Percentiles rank a stretch among this genome's conserved stretches.
Evolutionary conservation across 2,329 filamentous ascomycete genomes (phyloP).

Genomic region (Diaporthe citri): DNA sequence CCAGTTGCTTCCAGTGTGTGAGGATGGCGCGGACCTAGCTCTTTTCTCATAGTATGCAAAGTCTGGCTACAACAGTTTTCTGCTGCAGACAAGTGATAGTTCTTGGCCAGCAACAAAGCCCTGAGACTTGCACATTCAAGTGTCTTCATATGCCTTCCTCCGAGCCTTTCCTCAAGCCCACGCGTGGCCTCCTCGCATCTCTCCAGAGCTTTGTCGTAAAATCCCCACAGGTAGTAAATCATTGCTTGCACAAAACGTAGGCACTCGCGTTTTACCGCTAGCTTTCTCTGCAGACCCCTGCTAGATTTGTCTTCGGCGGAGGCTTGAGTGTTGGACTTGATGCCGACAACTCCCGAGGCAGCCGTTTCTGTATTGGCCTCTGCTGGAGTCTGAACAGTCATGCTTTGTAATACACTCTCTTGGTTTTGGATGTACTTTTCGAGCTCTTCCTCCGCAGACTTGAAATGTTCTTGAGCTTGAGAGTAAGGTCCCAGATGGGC

Average conservation of each 20-base stretch:
- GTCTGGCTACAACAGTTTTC: background rate
- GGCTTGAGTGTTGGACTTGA: background rate
- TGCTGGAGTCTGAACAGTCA: background rate
- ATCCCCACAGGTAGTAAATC: background rate
- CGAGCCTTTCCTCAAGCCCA: background rate
- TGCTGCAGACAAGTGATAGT: background rate
- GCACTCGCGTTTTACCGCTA: background rate
- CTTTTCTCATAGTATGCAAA: background rate
- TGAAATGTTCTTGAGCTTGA: background rate
- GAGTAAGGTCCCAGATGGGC: background rate
- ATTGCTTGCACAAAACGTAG: background rate
- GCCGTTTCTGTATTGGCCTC: background rate
- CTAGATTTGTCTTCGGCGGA: background rate
- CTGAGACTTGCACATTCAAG: constrained; percentile 5
- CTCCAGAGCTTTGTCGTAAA: background rate
- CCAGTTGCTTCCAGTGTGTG: background rate
- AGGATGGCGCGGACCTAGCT: background rate
- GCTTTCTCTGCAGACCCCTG: background rate
- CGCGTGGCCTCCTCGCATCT: background rate
- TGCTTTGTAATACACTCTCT: background rate
- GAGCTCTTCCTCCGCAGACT: background rate
- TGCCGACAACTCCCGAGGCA: too few species aligned
- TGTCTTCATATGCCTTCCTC: background rate
- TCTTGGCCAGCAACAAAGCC: background rate
- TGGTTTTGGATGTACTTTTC: background rate